Evolutionary conservation across 345 rosid genomes (phyloP).

Genomic region (Corchorus olitorius): DNA sequence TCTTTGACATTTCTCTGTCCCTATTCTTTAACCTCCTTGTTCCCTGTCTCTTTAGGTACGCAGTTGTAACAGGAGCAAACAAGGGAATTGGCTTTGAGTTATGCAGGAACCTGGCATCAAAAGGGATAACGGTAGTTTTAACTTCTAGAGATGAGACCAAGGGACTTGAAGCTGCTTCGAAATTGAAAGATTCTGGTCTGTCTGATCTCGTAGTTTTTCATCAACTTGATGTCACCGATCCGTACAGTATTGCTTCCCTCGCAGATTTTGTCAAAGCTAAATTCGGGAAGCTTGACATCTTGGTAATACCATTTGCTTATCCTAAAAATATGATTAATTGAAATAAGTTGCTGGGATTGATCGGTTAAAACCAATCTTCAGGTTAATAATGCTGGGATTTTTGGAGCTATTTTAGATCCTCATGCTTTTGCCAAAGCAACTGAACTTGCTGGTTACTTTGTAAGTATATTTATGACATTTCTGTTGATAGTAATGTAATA

Average conservation of each 20-base stretch:
- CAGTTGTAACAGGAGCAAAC: constrained; percentile 43
- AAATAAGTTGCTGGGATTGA: not conserved
- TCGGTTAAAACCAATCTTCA: not conserved
- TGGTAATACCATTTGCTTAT: constrained; percentile 11
- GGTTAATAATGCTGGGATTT: constrained; percentile 41
- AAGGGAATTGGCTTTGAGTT: constrained; percentile 46
- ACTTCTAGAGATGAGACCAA: constrained; percentile 34
- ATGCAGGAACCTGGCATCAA: constrained; percentile 25
- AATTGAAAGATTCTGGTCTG: constrained; percentile 19
- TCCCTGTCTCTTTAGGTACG: constrained; percentile 27
- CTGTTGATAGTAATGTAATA: not conserved
- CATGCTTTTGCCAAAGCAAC: constrained; percentile 23
- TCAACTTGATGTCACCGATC: constrained; percentile 29
- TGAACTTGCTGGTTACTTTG: constrained; percentile 26
- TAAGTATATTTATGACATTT: not conserved
- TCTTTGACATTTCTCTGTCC: not conserved
- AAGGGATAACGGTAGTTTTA: constrained; percentile 28
- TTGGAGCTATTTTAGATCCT: constrained; percentile 16
- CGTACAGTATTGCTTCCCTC: constrained; percentile 27
- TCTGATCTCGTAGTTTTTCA: constrained; percentile 24
- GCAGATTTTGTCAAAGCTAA: constrained; percentile 25
- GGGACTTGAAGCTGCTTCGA: constrained; percentile 28
- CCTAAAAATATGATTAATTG: not conserved
- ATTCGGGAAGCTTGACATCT: constrained; percentile 27
- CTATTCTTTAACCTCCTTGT: not conserved